These are phyloP conservation scores for Colletotrichum liriopes DNA, from an alignment of 2,329 filamentous ascomycete genomes.

Conservation along the genomic window DNA sequence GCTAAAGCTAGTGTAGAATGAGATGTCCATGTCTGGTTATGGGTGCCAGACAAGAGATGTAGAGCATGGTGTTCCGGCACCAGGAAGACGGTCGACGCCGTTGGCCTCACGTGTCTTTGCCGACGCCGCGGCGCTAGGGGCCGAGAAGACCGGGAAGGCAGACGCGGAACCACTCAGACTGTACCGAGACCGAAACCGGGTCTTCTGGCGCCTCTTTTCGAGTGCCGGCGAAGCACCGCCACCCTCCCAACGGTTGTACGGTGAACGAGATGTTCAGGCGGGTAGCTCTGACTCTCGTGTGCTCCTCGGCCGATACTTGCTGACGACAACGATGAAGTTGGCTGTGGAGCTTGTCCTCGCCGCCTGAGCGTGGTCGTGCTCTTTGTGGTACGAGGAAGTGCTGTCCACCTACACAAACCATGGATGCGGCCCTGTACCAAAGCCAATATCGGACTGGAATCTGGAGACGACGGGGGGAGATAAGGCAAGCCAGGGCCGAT, in stretches of 20 bases:
- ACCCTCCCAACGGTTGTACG: neutral
- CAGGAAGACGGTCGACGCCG: neutral
- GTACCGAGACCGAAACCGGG: neutral
- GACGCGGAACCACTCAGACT: neutral
- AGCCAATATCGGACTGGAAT: conserved; percentile 8
- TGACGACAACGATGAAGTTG: neutral
- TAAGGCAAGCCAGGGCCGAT: conserved; percentile 3
- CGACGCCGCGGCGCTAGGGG: neutral
- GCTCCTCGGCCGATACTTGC: neutral
- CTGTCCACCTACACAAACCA: neutral
- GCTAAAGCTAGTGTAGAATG: neutral
- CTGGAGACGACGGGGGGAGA: conserved; percentile 7
- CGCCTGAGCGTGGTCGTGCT: neutral
- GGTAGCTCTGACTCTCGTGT: neutral
- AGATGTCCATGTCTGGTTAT: neutral
- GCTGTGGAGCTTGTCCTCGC: neutral
- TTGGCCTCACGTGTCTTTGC: neutral
- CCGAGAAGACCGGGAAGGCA: neutral
- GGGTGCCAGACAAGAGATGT: neutral
- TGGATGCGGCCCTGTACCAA: conserved; percentile 17
- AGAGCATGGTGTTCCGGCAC: neutral
- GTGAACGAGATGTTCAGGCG: conserved; percentile 5
- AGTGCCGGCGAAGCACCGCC: neutral
- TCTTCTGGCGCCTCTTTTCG: neutral
- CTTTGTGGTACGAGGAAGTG: neutral